These are phyloP conservation scores for Cutaneotrichosporon mucoides DNA, from an alignment of 1,284 basidiomycete species.

Conservation along the genomic window DNA sequence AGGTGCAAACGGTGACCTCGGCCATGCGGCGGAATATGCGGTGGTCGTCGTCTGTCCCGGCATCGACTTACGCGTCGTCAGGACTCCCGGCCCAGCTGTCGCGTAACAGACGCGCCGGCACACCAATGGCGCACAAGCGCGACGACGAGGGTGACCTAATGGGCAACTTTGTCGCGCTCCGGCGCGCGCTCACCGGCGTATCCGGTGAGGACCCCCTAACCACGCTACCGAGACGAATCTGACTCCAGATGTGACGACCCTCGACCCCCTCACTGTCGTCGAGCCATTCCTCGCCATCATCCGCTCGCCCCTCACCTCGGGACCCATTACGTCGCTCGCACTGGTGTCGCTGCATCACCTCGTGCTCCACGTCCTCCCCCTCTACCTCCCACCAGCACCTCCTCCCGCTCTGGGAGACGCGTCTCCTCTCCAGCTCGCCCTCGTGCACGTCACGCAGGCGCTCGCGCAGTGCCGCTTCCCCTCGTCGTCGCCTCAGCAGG, in stretches of 20 bases:
- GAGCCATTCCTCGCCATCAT: constrained; percentile 89
- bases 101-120: neutral
- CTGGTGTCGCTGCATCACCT: constrained; percentile 83
- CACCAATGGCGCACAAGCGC: neutral
- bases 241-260: constrained; percentile 63
- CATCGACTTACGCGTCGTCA: constrained; percentile 27
- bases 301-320: constrained; percentile 85
- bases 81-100: constrained; percentile 31
- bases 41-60: constrained; percentile 62
- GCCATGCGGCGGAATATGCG: constrained; percentile 96
- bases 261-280: constrained; percentile 59
- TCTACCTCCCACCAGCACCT: constrained; percentile 47
- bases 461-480: constrained; percentile 97
- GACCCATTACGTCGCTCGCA: constrained; percentile 86
- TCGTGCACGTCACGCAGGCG: constrained; percentile 81
- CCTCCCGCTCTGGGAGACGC: constrained; percentile 28
- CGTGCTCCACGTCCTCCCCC: constrained; percentile 66
- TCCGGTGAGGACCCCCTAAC: constrained; percentile 61
- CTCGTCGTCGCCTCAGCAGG: constrained; percentile 91
- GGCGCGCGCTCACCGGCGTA: constrained; percentile 65
- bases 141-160: constrained; percentile 65
- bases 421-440: constrained; percentile 53
- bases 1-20: constrained; percentile 88
- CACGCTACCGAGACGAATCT: constrained; percentile 44
- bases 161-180: constrained; percentile 81